Evolutionary conservation across 352 stramenopile species (phyloP), one percentile per base, ranked within the genome.

Genomic region (Pythium myriotylum): DNA sequence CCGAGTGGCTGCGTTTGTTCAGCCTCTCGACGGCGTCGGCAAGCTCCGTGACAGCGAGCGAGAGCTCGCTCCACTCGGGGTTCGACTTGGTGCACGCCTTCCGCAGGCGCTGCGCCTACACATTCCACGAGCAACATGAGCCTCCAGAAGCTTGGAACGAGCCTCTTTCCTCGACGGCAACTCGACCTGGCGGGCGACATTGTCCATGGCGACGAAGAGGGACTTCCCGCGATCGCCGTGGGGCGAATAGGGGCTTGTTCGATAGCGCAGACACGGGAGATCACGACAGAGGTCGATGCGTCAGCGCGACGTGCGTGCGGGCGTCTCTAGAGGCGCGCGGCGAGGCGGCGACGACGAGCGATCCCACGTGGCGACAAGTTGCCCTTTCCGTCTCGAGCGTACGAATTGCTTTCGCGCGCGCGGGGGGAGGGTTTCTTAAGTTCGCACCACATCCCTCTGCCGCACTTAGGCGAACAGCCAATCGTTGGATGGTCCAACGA

Each of bases 1-100:
- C 9, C 3, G 53, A 52, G 47, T 63, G 61, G 13, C 75, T 58
- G 0, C 65, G n/a, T 1, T 7, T n/a, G 8, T 60, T 46, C 10
- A 87, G 52, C 13, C 55, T 37, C 55, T 88, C 83, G 19, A 92
- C 70, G 20, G 68, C 71, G 7, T 64, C 57, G 10, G 83, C 75
- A 1, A 92, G 57, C 23, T 83, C 72, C 3, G 74, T 66, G 35
- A 89, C 68, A 10, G 74, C 63, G 9, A 39, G 35, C 17, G 76
- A 76, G 54, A 65, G 52, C 45, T 72, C 68, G 23, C 35, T 68
- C 83, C 83, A 92, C 35, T 88, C 70, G 27, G 51, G 58, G 19
- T 76, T 57, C 0, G 55, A 47, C 13, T 65, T 41, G 19, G 23
- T 26, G 33, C 59, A 59, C 1, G 42, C 14, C 14, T 51, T 45